Evolutionary conservation across 257 asterid species (phyloP), one percentile per base, ranked within the genome.

Genomic region (Solanum etuberosum): DNA sequence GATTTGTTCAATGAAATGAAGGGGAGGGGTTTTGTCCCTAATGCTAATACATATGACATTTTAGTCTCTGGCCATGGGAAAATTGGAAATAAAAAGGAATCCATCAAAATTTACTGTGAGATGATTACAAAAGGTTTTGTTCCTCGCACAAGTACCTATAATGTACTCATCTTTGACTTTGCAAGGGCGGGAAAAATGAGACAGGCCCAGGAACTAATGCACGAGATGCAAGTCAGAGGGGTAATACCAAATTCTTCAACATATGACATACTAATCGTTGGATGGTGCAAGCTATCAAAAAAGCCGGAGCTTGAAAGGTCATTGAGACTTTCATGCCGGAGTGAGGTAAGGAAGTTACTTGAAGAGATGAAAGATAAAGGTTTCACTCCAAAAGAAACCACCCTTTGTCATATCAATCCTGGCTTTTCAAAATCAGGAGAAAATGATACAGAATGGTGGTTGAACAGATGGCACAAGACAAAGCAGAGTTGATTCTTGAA

Each of bases 141-240:
- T 89, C 99, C 98, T 87, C 92, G 93, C 84, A 74, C 90, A 48
- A 91, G 97, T 90, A 95, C 99, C 63, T 94, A 91, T 87, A 95
- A 97, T 89, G 90, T 92, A 38, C 98, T 95, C 84, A 92, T 96
- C 46, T 43, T 88, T 86, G 94, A 92, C 86, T 97, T 97, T 93
- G 94, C 98, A 68, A 94, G 88, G 91, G 91, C 87, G 67, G 99
- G 99, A 87, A 94, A 91, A 89, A 95, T 97, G 98, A 93, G 91
- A 82, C 98, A 97, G 81, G 98, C 98, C 25, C 91, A 91, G 90
- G 99, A 97, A 92, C 94, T 97, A 90, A 80, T 93, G 94, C 92
- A 91, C 34, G 99, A 97, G 91, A 94, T 97, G 98, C 92, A 93
- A 87, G 81, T 89, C 86, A 91, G 98, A 90, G 94, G 95, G 35